Conservation (phyloP, 2,329 filamentous ascomycete genomes). For the Ophiognomonia clavigignenti-juglandacearum region DNA sequence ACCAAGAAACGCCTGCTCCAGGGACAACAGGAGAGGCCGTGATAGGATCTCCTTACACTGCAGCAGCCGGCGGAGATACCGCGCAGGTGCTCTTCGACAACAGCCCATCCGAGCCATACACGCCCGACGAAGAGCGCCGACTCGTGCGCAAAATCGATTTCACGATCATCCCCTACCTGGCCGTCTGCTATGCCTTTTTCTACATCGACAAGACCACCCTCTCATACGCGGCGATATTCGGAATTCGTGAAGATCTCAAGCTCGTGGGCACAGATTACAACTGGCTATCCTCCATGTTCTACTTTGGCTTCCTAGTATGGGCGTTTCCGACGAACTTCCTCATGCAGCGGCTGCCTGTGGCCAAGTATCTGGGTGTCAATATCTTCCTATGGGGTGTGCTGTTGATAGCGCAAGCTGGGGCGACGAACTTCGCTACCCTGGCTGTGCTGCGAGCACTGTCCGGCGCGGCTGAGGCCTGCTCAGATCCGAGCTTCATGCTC, state of each 20-base stretch:
- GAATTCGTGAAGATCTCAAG: constrained; percentile 52
- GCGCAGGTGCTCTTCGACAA: constrained; percentile 8
- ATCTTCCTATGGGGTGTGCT: constrained; percentile 53
- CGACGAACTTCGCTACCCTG: constrained; percentile 50
- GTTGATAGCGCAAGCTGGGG: constrained; percentile 46
- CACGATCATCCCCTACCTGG: constrained; percentile 12
- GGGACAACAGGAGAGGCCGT: too few species aligned
- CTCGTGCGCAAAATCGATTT: constrained; percentile 16
- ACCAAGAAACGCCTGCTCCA: too few species aligned
- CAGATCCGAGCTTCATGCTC: constrained; percentile 28
- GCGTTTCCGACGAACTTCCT: constrained; percentile 26
- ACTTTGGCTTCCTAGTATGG: constrained; percentile 38
- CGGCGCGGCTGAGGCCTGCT: constrained; percentile 37
- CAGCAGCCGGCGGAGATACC: constrained; percentile 5
- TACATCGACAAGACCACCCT: constrained; percentile 45
- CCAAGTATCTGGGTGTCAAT: constrained; percentile 33
- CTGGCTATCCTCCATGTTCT: constrained; percentile 50
- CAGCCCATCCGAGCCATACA: constrained; percentile 4
- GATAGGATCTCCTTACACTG: too few species aligned
- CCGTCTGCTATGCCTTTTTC: constrained; percentile 15
- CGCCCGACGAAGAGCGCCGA: constrained; percentile 7
- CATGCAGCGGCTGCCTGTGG: constrained; percentile 28
- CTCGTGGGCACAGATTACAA: constrained; percentile 55
- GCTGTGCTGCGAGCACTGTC: constrained; percentile 53
- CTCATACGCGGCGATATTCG: constrained; percentile 62